A percentile compares a stretch with the other conserved stretches of the same genome.
Evolutionary conservation across 208 protist species (phyloP).

Genomic region (Trypanosoma avium): DNA sequence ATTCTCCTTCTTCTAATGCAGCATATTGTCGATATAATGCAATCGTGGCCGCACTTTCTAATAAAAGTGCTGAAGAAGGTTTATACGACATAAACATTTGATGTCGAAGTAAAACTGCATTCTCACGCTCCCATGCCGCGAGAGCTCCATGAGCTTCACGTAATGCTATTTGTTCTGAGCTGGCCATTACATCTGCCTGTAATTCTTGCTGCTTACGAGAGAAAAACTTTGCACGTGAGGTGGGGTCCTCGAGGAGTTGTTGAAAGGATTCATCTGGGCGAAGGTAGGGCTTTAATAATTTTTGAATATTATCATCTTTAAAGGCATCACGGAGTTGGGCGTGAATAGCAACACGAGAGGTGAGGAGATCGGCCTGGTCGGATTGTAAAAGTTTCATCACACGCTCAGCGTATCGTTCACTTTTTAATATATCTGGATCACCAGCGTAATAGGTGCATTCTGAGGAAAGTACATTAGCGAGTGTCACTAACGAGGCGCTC

Average conservation of each 20-base stretch:
- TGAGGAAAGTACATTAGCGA: slow-evolving; percentile 60
- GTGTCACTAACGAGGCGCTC: slow-evolving; percentile 57
- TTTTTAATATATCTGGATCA: slow-evolving; percentile 53
- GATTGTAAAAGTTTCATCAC: slow-evolving; percentile 50
- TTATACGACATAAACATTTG: slow-evolving; percentile 88
- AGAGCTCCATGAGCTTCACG: slow-evolving; percentile 77
- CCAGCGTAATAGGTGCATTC: slow-evolving; percentile 82
- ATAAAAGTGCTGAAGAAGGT: slow-evolving; percentile 68
- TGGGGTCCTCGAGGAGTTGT: slow-evolving; percentile 47
- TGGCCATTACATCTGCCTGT: slow-evolving; percentile 58
- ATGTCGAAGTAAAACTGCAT: slow-evolving; percentile 78
- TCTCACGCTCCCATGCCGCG: slow-evolving; percentile 73
- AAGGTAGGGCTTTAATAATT: slow-evolving; percentile 59
- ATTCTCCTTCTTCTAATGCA: slow-evolving; percentile 66
- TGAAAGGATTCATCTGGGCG: slow-evolving; percentile 47
- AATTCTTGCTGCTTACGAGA: slow-evolving; percentile 69
- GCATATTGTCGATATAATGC: slow-evolving; percentile 86
- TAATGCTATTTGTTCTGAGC: slow-evolving; percentile 58
- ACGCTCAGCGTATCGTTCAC: slow-evolving; percentile 43
- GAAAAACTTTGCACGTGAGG: slow-evolving; percentile 75
- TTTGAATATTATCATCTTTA: slow-evolving; percentile 50
- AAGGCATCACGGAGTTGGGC: slow-evolving; percentile 77
- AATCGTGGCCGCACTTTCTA: slow-evolving; percentile 78
- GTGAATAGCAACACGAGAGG: slow-evolving; percentile 72
- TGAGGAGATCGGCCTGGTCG: slow-evolving; percentile 60